Evolutionary conservation across 768 basidiomycete species (phyloP).

Genomic region (Boletales sp.): DNA sequence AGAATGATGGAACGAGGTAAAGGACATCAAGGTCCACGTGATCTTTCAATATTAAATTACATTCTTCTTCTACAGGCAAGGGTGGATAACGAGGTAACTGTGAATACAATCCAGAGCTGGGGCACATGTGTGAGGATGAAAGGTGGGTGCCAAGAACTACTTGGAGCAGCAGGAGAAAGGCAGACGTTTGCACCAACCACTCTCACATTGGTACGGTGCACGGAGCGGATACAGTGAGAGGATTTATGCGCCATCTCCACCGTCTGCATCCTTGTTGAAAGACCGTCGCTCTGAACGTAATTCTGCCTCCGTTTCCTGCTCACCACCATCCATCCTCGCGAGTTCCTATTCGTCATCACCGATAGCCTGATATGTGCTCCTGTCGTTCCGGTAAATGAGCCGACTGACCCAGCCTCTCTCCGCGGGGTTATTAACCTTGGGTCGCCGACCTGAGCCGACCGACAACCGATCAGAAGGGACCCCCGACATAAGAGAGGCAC

Average conservation of each 20-base stretch:
- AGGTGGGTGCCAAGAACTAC: conserved; percentile 11
- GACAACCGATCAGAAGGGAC: conserved; percentile 37
- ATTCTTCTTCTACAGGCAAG: conserved; percentile 12
- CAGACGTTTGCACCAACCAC: conserved; percentile 2
- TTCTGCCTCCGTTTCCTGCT: conserved; percentile 27
- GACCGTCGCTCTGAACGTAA: conserved; percentile 11
- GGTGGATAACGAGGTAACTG: background rate
- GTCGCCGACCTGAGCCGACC: conserved; percentile 26
- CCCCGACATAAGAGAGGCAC: conserved; percentile 50
- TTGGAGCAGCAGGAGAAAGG: conserved; percentile 3
- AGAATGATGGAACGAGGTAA: conserved; percentile 10
- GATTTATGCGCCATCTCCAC: conserved; percentile 8
- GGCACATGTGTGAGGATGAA: conserved; percentile 26
- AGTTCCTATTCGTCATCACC: conserved; percentile 54
- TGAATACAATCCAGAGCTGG: conserved; percentile 3
- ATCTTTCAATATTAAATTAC: conserved; percentile 3
- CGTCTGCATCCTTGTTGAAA: conserved; percentile 3
- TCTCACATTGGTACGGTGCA: conserved; percentile 3
- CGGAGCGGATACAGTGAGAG: conserved; percentile 1
- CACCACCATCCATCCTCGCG: conserved; percentile 46
- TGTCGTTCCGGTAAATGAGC: conserved; percentile 42
- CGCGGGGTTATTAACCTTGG: conserved; percentile 16
- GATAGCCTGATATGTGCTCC: conserved; percentile 47
- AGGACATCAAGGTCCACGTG: conserved; percentile 25
- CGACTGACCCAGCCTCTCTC: conserved; percentile 48